These are phyloP conservation scores for Castanea sativa DNA, from an alignment of 306 rosid genomes.

Conservation along the genomic window DNA sequence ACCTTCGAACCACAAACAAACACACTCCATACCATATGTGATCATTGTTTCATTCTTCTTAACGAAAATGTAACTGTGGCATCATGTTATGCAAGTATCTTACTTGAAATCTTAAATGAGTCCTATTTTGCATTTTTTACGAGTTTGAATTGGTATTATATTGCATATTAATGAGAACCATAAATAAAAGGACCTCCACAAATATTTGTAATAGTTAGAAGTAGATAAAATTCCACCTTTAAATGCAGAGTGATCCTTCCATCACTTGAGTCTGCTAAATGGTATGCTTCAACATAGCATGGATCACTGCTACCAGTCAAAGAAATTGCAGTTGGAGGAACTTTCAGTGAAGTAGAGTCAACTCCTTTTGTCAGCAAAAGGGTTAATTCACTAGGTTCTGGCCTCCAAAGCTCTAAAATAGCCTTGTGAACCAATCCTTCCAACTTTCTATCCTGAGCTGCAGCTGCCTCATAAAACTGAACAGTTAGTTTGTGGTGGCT, in stretches of 20 bases:
- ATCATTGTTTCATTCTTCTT: neutral
- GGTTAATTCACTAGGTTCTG: conserved; percentile 88
- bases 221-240: conserved; percentile 55
- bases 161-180: neutral
- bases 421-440: conserved; percentile 99
- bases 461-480: conserved; percentile 94
- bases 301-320: conserved; percentile 99
- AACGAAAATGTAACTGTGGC: neutral
- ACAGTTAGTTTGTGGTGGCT: conserved; percentile 99
- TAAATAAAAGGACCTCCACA: neutral
- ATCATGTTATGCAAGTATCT: neutral
- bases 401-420: conserved; percentile 97
- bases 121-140: neutral
- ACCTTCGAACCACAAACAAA: neutral
- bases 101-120: neutral
- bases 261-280: conserved; percentile 88
- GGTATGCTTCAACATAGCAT: conserved; percentile 95
- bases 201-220: neutral
- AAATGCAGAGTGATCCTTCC: conserved; percentile 90
- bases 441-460: conserved; percentile 97
- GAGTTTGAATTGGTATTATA: neutral
- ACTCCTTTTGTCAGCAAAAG: conserved; percentile 88
- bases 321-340: conserved; percentile 94
- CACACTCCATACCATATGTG: neutral
- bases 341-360: conserved; percentile 84